Conservation (phyloP, 495 filamentous ascomycete genomes). For the Penicillium fimorum region DNA sequence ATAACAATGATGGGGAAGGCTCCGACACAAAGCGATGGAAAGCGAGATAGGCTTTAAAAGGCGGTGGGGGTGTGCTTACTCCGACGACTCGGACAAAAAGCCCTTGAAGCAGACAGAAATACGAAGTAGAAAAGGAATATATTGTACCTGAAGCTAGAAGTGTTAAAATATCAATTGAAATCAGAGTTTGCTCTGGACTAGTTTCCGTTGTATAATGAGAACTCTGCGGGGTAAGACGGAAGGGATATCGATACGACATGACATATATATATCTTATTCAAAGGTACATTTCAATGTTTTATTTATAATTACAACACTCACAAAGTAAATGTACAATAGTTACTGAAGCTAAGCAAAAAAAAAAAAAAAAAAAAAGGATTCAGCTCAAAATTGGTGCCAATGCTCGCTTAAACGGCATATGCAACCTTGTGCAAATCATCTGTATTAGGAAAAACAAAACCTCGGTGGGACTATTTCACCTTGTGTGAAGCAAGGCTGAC, state of each 20-base stretch:
- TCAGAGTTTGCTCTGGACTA: constrained; percentile 4
- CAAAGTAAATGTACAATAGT: constrained; percentile 1
- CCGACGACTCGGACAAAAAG: constrained; percentile 15
- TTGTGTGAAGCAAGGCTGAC: constrained; percentile 25
- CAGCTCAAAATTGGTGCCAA: background rate
- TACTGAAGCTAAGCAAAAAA: background rate
- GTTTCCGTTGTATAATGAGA: constrained; percentile 13
- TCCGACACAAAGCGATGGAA: constrained; percentile 42
- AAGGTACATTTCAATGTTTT: too few relatives aligned
- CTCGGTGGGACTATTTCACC: constrained; percentile 17
- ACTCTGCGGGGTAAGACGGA: constrained; percentile 9
- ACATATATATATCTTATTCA: background rate
- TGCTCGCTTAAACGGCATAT: background rate
- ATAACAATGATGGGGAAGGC: constrained; percentile 32
- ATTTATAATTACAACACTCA: constrained; percentile 1
- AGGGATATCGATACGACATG: background rate
- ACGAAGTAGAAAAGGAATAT: background rate
- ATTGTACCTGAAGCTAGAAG: background rate
- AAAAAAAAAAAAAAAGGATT: background rate
- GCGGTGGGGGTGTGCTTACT: constrained; percentile 32
- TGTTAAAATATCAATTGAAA: background rate
- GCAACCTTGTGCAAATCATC: background rate
- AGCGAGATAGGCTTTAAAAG: constrained; percentile 42
- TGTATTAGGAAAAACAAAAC: background rate
- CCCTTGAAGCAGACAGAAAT: background rate